Evolutionary conservation across 2,329 filamentous ascomycete species (phyloP).

Genomic region (Microdochium paspali): DNA sequence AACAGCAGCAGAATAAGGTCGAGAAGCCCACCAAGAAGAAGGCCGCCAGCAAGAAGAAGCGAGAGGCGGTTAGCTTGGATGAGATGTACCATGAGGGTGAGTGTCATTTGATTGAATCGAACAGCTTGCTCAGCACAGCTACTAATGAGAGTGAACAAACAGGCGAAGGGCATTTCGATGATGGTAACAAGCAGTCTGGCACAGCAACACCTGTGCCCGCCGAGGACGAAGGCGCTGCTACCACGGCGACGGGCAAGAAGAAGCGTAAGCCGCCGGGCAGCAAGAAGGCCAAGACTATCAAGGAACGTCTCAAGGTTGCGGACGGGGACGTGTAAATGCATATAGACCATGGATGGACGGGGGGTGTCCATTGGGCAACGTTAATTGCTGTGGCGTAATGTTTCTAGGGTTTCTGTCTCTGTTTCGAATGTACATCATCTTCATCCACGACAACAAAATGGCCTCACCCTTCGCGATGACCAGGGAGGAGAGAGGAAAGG

Average conservation of each 20-base stretch:
- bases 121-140: no score
- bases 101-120: no score
- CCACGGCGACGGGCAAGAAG: conserved; percentile 34
- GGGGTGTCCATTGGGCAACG: no score
- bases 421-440: no score
- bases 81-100: conserved; percentile 99
- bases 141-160: no score
- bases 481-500: no score
- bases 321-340: conserved; percentile 42
- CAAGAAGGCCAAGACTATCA: conserved; percentile 60
- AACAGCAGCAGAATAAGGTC: conserved; percentile 55
- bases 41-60: conserved; percentile 46
- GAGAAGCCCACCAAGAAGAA: conserved; percentile 55
- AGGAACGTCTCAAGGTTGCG: conserved; percentile 59
- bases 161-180: conserved; percentile 97
- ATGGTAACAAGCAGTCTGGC: conserved; percentile 73
- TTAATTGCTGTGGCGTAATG: no score
- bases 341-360: no score
- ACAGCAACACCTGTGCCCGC: conserved; percentile 66
- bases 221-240: conserved; percentile 26
- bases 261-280: conserved; percentile 41
- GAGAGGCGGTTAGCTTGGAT: conserved; percentile 62
- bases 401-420: no score
- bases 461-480: no score
- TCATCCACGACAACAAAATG: no score